A percentile compares a stretch with the other conserved stretches of the same genome.
phyloP scores from a whole-genome alignment of 2,329 filamentous ascomycete genomes.

The Nothomitra cinnamomea region DNA sequence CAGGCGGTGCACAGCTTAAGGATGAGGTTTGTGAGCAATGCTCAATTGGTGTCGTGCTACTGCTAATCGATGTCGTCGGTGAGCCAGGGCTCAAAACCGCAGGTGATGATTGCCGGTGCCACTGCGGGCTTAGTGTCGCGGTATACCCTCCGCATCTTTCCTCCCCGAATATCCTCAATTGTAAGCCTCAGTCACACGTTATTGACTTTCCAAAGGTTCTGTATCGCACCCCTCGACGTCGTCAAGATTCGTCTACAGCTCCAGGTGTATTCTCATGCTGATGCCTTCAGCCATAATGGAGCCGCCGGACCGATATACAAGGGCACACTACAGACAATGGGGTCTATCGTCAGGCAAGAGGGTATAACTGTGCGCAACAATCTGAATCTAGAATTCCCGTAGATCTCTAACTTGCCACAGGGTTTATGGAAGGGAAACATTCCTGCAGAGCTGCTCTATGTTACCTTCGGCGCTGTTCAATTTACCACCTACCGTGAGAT shows the following conservation, averaged over 20 bases:
- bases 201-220: slow-evolving; percentile 42
- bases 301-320: slow-evolving; percentile 39
- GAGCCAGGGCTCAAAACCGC: slow-evolving; percentile 42
- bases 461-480: slow-evolving; percentile 77
- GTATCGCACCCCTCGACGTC: slow-evolving; percentile 89
- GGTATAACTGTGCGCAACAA: slow-evolving; percentile 45
- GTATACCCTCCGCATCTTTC: slow-evolving; percentile 25
- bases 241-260: slow-evolving; percentile 96
- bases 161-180: neutral
- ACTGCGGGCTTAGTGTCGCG: slow-evolving; percentile 76
- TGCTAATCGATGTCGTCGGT: slow-evolving; percentile 6
- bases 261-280: slow-evolving; percentile 67
- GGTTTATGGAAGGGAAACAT: slow-evolving; percentile 97
- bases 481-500: slow-evolving; percentile 74
- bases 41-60: neutral
- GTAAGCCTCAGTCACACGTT: neutral
- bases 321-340: slow-evolving; percentile 59
- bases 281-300: slow-evolving; percentile 43
- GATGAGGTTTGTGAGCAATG: slow-evolving; percentile 38
- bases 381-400: neutral
- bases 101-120: slow-evolving; percentile 49
- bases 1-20: slow-evolving; percentile 44
- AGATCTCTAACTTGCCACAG: slow-evolving; percentile 11
- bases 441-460: slow-evolving; percentile 84
- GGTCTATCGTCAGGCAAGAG: slow-evolving; percentile 61